Conservation (phyloP, 345 rosid genomes). For the Gossypium rotundifolium region DNA sequence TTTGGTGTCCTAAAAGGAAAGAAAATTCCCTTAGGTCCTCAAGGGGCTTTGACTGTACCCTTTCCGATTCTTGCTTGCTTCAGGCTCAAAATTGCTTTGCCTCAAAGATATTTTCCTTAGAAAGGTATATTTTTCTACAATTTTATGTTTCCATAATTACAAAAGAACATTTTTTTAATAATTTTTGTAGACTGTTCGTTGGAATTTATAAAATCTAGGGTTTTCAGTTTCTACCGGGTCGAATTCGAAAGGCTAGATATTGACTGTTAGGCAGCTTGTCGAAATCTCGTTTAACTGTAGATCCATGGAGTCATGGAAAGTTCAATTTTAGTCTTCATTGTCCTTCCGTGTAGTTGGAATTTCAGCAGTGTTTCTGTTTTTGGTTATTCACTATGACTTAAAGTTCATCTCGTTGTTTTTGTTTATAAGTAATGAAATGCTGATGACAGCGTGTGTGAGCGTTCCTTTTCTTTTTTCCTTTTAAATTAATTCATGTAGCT, state of each 20-base stretch:
- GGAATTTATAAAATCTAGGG: conserved; percentile 22
- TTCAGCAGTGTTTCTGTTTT: neutral
- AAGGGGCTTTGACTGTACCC: conserved; percentile 17
- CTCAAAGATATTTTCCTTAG: neutral
- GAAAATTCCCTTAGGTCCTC: conserved; percentile 9
- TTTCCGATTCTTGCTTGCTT: conserved; percentile 14
- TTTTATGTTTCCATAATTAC: too few relatives aligned
- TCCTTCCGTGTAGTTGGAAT: conserved; percentile 4
- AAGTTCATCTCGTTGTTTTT: neutral
- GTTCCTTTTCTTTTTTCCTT: neutral
- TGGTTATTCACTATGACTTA: conserved; percentile 17
- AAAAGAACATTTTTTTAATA: neutral
- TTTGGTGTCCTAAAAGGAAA: neutral
- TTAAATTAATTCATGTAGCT: neutral
- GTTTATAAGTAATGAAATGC: neutral
- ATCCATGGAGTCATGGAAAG: conserved; percentile 16
- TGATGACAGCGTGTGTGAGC: neutral
- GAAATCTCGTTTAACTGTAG: conserved; percentile 10
- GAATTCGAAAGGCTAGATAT: conserved; percentile 8
- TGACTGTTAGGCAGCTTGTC: conserved; percentile 12
- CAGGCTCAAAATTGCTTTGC: conserved; percentile 20
- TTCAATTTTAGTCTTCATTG: conserved; percentile 3
- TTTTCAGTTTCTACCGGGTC: conserved; percentile 17
- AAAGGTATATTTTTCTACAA: conserved; percentile 12
- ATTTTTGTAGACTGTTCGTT: neutral